phyloP scores from a whole-genome alignment of 768 basidiomycete genomes.

The Boletus subparvulus region DNA sequence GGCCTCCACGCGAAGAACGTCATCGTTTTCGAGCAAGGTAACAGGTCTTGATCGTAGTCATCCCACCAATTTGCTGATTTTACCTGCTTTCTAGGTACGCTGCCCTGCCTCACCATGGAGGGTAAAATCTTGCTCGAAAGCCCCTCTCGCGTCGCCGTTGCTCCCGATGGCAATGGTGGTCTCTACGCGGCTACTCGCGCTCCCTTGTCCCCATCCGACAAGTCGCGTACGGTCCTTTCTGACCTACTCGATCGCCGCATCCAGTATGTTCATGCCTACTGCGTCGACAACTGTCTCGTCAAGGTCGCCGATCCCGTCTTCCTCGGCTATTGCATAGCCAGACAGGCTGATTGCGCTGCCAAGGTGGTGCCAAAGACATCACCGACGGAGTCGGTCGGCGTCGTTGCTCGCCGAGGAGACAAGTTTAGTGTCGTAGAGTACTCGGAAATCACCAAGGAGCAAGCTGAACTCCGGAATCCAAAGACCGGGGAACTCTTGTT shows the following conservation, averaged over 20 bases:
- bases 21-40: constrained; percentile 96
- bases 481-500: constrained; percentile 77
- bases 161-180: constrained; percentile 97
- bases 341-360: constrained; percentile 87
- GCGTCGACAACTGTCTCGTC: constrained; percentile 99
- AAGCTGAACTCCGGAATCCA: constrained; percentile 73
- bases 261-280: constrained; percentile 90
- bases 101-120: constrained; percentile 92
- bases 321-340: constrained; percentile 89
- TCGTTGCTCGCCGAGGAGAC: constrained; percentile 80
- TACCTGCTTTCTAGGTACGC: constrained; percentile 62
- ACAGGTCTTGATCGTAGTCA: constrained; percentile 16
- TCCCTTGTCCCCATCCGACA: constrained; percentile 60
- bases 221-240: constrained; percentile 72
- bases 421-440: constrained; percentile 95
- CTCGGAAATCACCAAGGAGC: constrained; percentile 89
- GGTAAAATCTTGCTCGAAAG: constrained; percentile 91
- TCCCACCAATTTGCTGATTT: background rate
- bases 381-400: constrained; percentile 92
- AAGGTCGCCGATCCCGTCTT: constrained; percentile 97
- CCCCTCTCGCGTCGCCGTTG: constrained; percentile 79
- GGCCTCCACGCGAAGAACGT: constrained; percentile 80
- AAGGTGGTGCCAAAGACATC: constrained; percentile 92
- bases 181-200: constrained; percentile 90
- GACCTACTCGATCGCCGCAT: constrained; percentile 77